A percentile compares a stretch with the other conserved stretches of the same genome.
These are phyloP conservation scores for Podospora pseudocomata DNA, from an alignment of 495 filamentous ascomycete genomes.

Conservation along the genomic window DNA sequence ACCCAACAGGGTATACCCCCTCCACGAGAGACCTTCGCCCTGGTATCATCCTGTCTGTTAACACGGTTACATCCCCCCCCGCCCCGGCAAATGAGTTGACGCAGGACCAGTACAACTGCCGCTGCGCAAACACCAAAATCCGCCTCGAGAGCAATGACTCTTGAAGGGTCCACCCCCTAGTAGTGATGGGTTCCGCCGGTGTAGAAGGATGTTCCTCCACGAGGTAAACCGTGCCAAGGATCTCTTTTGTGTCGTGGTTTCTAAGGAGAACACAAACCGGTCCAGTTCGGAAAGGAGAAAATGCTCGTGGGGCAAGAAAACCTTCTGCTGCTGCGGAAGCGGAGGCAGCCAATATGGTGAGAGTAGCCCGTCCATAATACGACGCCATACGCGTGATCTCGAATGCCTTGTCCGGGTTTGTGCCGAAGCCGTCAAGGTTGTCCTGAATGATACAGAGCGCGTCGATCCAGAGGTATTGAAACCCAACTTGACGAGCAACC, in stretches of 20 bases:
- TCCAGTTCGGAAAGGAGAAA: neutral
- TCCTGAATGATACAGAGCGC: slow-evolving; percentile 30
- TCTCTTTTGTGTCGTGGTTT: neutral
- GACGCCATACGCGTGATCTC: slow-evolving; percentile 16
- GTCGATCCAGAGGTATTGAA: slow-evolving; percentile 32
- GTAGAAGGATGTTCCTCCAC: neutral
- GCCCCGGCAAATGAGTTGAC: neutral
- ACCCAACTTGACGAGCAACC: slow-evolving; percentile 17
- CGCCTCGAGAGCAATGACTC: neutral
- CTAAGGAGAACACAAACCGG: neutral
- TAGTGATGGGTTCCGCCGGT: neutral
- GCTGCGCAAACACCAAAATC: neutral
- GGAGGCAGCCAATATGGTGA: slow-evolving; percentile 13
- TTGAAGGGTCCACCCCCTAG: slow-evolving; percentile 10
- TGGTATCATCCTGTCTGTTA: neutral
- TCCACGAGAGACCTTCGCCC: neutral
- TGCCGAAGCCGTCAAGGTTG: neutral
- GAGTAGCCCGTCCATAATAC: slow-evolving; percentile 14
- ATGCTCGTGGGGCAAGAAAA: slow-evolving; percentile 5
- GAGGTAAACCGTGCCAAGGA: neutral
- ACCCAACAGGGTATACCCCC: neutral
- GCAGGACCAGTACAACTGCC: neutral
- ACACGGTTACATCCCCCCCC: neutral
- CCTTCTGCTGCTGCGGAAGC: neutral
- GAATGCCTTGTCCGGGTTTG: slow-evolving; percentile 8